Percentiles rank a stretch among this genome's conserved stretches.
These are phyloP conservation scores for Talaromyces marneffei DNA, from an alignment of 2,329 filamentous ascomycete genomes.

Conservation along the genomic window DNA sequence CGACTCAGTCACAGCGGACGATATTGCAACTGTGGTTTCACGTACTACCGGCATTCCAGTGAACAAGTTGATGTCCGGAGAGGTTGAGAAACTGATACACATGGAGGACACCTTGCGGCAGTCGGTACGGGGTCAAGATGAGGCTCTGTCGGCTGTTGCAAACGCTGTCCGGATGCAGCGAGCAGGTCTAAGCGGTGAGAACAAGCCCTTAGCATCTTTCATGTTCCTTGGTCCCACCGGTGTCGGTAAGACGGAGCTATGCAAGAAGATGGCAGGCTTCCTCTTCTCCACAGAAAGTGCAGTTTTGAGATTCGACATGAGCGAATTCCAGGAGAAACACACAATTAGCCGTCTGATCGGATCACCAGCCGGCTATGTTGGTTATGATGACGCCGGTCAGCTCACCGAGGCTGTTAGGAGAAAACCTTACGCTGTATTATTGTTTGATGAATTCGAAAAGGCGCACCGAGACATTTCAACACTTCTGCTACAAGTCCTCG, in stretches of 20 bases:
- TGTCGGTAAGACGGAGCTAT: constrained; percentile 94
- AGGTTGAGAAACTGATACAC: constrained; percentile 87
- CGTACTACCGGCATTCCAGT: constrained; percentile 89
- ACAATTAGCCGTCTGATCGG: constrained; percentile 91
- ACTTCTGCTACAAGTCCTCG: constrained; percentile 84
- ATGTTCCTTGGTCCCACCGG: constrained; percentile 97
- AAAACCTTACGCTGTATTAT: constrained; percentile 88
- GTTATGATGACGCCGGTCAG: constrained; percentile 94
- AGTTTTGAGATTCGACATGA: constrained; percentile 94
- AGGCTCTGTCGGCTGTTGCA: constrained; percentile 82
- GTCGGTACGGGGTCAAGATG: constrained; percentile 86
- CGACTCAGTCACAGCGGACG: constrained; percentile 89
- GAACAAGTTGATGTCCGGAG: constrained; percentile 83
- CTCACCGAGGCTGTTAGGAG: constrained; percentile 90
- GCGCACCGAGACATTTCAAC: constrained; percentile 92
- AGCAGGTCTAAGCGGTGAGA: constrained; percentile 84
- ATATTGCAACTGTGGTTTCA: constrained; percentile 88
- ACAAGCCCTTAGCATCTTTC: constrained; percentile 85
- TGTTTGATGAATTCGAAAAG: constrained; percentile 98
- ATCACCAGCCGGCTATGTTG: constrained; percentile 87
- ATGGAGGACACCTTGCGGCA: constrained; percentile 88
- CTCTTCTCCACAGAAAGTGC: constrained; percentile 88
- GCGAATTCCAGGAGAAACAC: constrained; percentile 95
- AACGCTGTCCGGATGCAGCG: constrained; percentile 92
- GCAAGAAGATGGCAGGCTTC: constrained; percentile 91